Evolutionary conservation across 768 basidiomycete species (phyloP).

Genomic region (Leccinum uliginosum): DNA sequence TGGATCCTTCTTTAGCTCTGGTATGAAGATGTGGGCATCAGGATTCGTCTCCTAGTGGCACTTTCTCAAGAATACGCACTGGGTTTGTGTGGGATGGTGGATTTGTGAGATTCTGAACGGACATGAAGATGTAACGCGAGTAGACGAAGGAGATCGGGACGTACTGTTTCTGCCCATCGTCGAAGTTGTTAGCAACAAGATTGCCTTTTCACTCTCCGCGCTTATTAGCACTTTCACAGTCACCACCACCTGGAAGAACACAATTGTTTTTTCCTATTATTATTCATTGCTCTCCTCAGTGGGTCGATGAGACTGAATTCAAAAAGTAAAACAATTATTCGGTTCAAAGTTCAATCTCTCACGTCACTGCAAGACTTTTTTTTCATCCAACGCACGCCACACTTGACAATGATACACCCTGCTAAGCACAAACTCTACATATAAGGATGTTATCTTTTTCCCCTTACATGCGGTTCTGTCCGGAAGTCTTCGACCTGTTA

Average conservation of each 20-base stretch:
- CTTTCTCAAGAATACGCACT: slow-evolving; percentile 14
- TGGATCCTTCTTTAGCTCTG: slow-evolving; percentile 86
- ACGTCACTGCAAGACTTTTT: too few species aligned
- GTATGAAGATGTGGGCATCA: not conserved
- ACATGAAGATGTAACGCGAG: not conserved
- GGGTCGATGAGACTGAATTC: too few species aligned
- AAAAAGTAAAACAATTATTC: too few species aligned
- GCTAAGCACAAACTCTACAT: too few species aligned
- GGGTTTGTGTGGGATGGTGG: slow-evolving; percentile 22
- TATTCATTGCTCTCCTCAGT: too few species aligned
- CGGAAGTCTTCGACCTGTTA: not conserved
- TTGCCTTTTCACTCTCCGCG: slow-evolving; percentile 10
- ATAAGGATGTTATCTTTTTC: not conserved
- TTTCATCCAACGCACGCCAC: too few species aligned
- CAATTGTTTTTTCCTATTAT: too few species aligned
- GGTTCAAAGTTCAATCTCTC: too few species aligned
- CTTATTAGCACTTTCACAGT: not conserved
- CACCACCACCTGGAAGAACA: not conserved
- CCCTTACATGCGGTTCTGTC: not conserved
- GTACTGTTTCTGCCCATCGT: slow-evolving; percentile 32
- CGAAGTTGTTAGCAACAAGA: not conserved
- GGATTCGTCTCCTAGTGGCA: slow-evolving; percentile 3
- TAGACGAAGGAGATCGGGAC: slow-evolving; percentile 2
- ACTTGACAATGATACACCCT: too few species aligned
- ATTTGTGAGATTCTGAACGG: slow-evolving; percentile 23